Base-by-base conservation (phyloP, 352 stramenopile species). In the Phytopythium litorale region DNA sequence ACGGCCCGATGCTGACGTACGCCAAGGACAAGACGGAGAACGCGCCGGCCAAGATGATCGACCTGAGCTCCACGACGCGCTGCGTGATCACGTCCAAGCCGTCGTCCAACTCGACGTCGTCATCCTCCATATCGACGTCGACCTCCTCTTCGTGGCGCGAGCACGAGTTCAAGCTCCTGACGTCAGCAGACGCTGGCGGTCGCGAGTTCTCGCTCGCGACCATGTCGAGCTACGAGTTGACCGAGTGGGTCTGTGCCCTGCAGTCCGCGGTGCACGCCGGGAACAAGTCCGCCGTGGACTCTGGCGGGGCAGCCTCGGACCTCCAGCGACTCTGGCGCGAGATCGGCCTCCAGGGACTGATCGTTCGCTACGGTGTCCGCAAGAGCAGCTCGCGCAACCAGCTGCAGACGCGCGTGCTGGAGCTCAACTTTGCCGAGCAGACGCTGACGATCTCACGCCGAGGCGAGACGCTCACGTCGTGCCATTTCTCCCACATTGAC, bases 361-460 rank as follows among this genome's bases (percentile, higher is more conserved):
- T 95, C 48, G 68, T 95, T 35, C 87, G 84, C 21, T 95, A 95
- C 50, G 87, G 87, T 16, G 76, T 95, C 11, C 84, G 87, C 45
- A 95, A 95, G 63, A 81, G 80, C 55, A 94, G 81, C 48, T 79
- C 72, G 15, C 73, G 83, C 33, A 92, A 92, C 68, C 79, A 87
- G 45, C 73, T 95, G 60, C 87, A 92, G 60, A 95, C 87, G 51
- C 78, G 87, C 35, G 84, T 95, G 35, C 71, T 95, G 9, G 87
- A 95, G 61, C 68, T 95, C 21, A 95, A 95, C 48, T 95, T 95
- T 71, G 85, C 85, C 11, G 87, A 95, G 40, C 82, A 92, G 60
- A 91, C 83, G 0, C 83, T 95, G 62, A 89, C 76, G 9, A 90
- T 89, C 58, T 90, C 84, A 15, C 81, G 84, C 8, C 78, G 87